Base-by-base conservation (phyloP, 148 eudicot genomes). In the Polygonum maritimum region DNA sequence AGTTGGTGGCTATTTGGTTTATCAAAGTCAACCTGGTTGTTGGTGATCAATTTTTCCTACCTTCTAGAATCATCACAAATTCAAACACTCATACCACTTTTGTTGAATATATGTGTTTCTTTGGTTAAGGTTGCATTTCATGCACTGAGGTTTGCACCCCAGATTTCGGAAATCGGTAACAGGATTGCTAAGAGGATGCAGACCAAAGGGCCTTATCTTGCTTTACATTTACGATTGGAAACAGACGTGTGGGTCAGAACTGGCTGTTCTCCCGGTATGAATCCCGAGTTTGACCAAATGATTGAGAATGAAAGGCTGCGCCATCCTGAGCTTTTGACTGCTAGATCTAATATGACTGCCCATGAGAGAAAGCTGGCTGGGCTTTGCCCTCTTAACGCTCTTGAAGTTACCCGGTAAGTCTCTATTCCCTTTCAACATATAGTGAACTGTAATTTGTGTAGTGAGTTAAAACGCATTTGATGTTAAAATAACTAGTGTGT, bases 171-270 rank as follows among this genome's bases (percentile, higher is more conserved):
- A 45, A 83, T 92, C 49, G 99, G 99, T 54, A 82, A 86, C 81
- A 90, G 84, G 81, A 76, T 95, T 76, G 88, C 96, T 2, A 88
- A 91, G 85, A 92, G 99, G 80, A 95, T 95, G 94, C 80, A 85
- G 80, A 87, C 80, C 80, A 84, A 85, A 78, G 99, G 99, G 26
- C 97, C 91, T 57, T 95, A 89, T 77, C 76, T 95, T 80, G 99
- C 99, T 49, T 94, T 95, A 44, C 99, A 95, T 85, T 74, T 95
- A 35, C 86, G 99, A 47, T 79, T 95, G 91, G 99, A 95, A 82
- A 89, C 86, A 76, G 99, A 95, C 82, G 98, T 95, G 7, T 92
- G 99, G 99, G 87, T 91, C 60, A 95, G 99, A 74, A 95, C 99
- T 5, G 99, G 99, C 22, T 95, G 99, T 72, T 88, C 89, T 78